Percentiles rank a stretch among this genome's conserved stretches.
phyloP scores from a whole-genome alignment of 2,329 filamentous ascomycete species.

The Fusarium euwallaceae region DNA sequence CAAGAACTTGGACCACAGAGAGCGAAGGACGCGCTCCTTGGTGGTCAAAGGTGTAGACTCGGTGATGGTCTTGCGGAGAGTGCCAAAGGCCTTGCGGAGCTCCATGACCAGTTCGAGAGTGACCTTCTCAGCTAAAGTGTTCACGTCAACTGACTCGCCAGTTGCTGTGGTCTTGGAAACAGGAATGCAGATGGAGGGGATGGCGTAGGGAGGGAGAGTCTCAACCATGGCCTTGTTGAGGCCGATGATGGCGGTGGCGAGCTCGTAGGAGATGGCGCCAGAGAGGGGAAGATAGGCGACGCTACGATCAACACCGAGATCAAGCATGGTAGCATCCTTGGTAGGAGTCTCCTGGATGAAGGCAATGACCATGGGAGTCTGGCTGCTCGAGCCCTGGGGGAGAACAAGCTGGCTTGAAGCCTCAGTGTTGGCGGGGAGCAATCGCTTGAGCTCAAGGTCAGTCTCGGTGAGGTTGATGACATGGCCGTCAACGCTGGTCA shows the following conservation, averaged over 20 bases:
- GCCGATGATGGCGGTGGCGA: constrained; percentile 37
- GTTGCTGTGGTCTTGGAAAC: neutral
- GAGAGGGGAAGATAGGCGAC: constrained; percentile 26
- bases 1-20: constrained; percentile 41
- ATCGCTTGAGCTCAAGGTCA: constrained; percentile 37
- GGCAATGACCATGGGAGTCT: constrained; percentile 40
- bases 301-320: constrained; percentile 15
- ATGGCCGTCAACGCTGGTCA: constrained; percentile 41
- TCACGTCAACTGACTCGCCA: constrained; percentile 13
- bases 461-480: constrained; percentile 44
- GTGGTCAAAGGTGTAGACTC: constrained; percentile 34
- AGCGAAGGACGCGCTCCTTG: constrained; percentile 36
- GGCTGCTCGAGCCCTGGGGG: constrained; percentile 31
- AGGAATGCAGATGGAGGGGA: constrained; percentile 42
- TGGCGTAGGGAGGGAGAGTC: constrained; percentile 44
- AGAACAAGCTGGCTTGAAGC: constrained; percentile 37
- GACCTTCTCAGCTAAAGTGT: neutral
- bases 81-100: constrained; percentile 30
- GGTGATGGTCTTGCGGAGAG: constrained; percentile 29
- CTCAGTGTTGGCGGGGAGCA: constrained; percentile 30
- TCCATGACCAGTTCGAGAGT: constrained; percentile 33
- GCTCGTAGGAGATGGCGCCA: constrained; percentile 29
- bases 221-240: constrained; percentile 46
- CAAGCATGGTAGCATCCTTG: constrained; percentile 10
- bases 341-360: constrained; percentile 25